These are phyloP conservation scores for Scheffersomyces quercinus DNA, from an alignment of 1,139 yeast genomes.

Conservation along the genomic window DNA sequence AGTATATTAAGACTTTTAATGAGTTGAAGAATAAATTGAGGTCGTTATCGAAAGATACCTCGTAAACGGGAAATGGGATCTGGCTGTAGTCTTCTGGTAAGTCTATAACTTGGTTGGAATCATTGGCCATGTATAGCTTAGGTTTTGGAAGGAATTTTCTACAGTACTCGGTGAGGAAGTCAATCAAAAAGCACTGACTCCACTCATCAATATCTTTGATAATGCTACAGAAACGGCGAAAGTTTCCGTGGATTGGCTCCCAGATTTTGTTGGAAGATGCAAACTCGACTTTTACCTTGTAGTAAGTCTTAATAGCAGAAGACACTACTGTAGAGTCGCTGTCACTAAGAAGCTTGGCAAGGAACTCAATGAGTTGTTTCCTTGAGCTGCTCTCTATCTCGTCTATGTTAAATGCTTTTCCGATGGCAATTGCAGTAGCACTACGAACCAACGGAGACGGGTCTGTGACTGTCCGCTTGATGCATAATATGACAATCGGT, in stretches of 20 bases:
- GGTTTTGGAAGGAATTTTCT: slow-evolving; percentile 62
- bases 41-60: slow-evolving; percentile 55
- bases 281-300: slow-evolving; percentile 36
- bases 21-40: slow-evolving; percentile 52
- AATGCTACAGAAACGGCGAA: slow-evolving; percentile 58
- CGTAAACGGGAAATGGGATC: slow-evolving; percentile 34
- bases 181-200: slow-evolving; percentile 65
- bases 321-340: slow-evolving; percentile 66
- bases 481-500: slow-evolving; percentile 74
- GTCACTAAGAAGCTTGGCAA: slow-evolving; percentile 63
- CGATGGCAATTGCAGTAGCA: slow-evolving; percentile 76
- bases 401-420: slow-evolving; percentile 57
- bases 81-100: slow-evolving; percentile 39
- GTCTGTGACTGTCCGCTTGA: slow-evolving; percentile 70
- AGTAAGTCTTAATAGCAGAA: slow-evolving; percentile 61
- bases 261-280: slow-evolving; percentile 31
- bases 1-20: slow-evolving; percentile 43
- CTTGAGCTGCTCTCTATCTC: slow-evolving; percentile 22
- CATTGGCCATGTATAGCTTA: slow-evolving; percentile 25
- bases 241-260: slow-evolving; percentile 71
- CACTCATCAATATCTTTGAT: slow-evolving; percentile 68
- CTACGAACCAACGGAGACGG: slow-evolving; percentile 76
- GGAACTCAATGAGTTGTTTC: slow-evolving; percentile 46
- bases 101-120: slow-evolving; percentile 26
- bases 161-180: slow-evolving; percentile 65